Conservation (phyloP, 169 alveolate species). For the Cryptosporidium andersoni region DNA sequence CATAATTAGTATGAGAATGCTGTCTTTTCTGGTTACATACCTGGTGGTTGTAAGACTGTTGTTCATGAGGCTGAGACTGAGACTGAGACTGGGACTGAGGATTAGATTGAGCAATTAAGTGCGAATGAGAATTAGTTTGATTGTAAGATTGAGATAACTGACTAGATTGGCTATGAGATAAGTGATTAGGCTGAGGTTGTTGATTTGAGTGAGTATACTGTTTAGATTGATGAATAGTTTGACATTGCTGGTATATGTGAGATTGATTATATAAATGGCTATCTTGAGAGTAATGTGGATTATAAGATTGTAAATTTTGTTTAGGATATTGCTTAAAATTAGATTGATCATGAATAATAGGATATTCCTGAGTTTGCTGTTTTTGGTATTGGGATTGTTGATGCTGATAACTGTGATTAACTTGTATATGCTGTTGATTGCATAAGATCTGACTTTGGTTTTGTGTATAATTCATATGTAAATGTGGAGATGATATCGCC, state of each 20-base stretch:
- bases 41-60: background rate
- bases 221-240: too few species aligned
- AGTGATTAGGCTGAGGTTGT: constrained; percentile 8
- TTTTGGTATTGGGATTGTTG: background rate
- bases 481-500: background rate
- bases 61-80: background rate
- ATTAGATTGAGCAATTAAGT: background rate
- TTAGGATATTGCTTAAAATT: background rate
- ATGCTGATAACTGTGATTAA: background rate
- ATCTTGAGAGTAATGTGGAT: background rate
- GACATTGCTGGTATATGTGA: background rate
- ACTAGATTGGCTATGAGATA: constrained; percentile 32
- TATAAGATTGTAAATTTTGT: background rate
- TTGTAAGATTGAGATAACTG: background rate
- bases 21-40: too few species aligned
- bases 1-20: too few species aligned
- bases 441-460: background rate
- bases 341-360: background rate
- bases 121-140: background rate
- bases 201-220: too few species aligned
- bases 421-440: background rate
- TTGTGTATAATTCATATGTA: background rate
- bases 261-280: background rate
- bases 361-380: background rate
- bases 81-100: too few species aligned